phyloP scores from a whole-genome alignment of 768 basidiomycete species.

The Hygrocybe punicea region DNA sequence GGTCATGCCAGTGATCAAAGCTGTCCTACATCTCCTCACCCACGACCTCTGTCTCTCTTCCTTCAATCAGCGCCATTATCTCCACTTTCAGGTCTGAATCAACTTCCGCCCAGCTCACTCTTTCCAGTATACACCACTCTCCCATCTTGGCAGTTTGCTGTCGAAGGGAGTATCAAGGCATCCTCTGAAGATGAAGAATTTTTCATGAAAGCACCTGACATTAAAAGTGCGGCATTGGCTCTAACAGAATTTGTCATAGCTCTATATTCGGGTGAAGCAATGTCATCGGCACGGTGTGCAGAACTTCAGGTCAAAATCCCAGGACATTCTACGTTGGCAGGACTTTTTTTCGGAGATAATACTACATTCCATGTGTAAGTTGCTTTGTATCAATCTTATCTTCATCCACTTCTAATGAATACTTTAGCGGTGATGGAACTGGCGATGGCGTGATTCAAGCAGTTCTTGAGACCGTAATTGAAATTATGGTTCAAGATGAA shows the following conservation, averaged over 20 bases:
- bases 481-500: background rate
- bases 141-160: no score
- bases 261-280: background rate
- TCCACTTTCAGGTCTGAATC: background rate
- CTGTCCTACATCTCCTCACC: no score
- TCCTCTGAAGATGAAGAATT: background rate
- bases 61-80: no score
- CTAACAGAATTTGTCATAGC: background rate
- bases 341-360: background rate
- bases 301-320: background rate
- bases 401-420: background rate
- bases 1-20: no score
- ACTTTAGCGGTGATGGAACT: background rate
- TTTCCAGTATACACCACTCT: no score
- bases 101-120: background rate
- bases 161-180: no score
- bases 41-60: no score
- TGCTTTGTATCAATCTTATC: no score
- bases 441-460: background rate
- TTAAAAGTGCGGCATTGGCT: background rate
- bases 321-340: background rate
- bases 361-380: background rate
- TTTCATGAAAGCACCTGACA: background rate
- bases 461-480: background rate
- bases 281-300: background rate